Conservation (phyloP, 2,329 filamentous ascomycete species). For the Stemphylium lycopersici region DNA sequence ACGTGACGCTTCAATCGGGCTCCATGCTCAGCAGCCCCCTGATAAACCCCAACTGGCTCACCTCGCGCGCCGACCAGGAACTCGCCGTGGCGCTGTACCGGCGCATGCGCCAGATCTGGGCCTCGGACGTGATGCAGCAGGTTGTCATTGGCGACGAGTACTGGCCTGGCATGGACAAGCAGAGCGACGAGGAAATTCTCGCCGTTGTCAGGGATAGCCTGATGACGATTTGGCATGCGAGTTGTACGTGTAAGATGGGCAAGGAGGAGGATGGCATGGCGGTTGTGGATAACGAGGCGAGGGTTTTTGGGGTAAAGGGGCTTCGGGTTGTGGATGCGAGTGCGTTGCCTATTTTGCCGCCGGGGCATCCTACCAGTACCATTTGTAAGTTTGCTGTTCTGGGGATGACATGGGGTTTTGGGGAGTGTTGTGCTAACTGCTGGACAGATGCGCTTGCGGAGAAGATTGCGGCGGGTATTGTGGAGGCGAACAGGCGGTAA, state of each 20-base stretch:
- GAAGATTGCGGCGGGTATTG: background rate
- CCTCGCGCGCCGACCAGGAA: slow-evolving; percentile 33
- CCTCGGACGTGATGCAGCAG: background rate
- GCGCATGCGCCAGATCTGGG: slow-evolving; percentile 18
- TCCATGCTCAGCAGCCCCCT: slow-evolving; percentile 32
- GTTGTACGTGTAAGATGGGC: slow-evolving; percentile 40
- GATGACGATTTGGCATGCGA: slow-evolving; percentile 26
- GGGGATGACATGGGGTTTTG: background rate
- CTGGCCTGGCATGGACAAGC: background rate
- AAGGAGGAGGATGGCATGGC: slow-evolving; percentile 32
- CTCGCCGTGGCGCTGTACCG: slow-evolving; percentile 38
- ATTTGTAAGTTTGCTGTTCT: background rate
- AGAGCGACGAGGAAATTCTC: background rate
- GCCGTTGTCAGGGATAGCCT: background rate
- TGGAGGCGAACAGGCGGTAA: background rate
- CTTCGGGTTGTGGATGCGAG: slow-evolving; percentile 4
- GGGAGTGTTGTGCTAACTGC: background rate
- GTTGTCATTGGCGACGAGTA: background rate
- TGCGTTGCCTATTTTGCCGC: background rate
- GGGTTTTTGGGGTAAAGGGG: slow-evolving; percentile 31
- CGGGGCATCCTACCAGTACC: background rate
- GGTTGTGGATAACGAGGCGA: slow-evolving; percentile 42
- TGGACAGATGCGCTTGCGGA: slow-evolving; percentile 1
- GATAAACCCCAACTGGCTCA: slow-evolving; percentile 46
- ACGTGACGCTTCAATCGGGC: slow-evolving; percentile 35